Evolutionary conservation across 371 early-diverging fungal genomes (phyloP).

Genomic region (Mucor indicus): DNA sequence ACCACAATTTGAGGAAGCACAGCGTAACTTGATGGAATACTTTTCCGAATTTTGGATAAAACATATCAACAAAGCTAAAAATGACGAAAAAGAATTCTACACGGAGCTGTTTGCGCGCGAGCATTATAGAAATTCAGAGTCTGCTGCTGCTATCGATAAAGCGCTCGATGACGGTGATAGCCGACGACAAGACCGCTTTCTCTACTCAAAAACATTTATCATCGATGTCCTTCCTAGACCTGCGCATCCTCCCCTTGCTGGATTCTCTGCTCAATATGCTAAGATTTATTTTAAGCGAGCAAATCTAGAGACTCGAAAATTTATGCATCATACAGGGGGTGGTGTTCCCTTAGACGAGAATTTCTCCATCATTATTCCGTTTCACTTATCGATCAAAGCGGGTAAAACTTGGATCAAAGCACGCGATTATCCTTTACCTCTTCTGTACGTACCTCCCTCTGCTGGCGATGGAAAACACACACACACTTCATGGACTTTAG

Average conservation of each 20-base stretch:
- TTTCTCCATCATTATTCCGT: slow-evolving; percentile 53
- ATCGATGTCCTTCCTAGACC: slow-evolving; percentile 14
- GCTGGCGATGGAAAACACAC: background rate
- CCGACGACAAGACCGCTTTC: background rate
- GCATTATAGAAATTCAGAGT: slow-evolving; percentile 7
- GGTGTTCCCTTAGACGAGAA: slow-evolving; percentile 41
- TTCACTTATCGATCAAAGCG: slow-evolving; percentile 34
- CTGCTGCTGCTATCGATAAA: background rate
- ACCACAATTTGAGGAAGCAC: slow-evolving; percentile 7
- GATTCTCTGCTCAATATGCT: slow-evolving; percentile 22
- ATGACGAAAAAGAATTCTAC: slow-evolving; percentile 9
- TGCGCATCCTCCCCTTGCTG: slow-evolving; percentile 33
- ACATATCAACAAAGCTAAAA: slow-evolving; percentile 32
- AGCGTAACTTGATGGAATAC: slow-evolving; percentile 1
- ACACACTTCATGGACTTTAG: slow-evolving; percentile 20
- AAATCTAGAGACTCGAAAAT: slow-evolving; percentile 40
- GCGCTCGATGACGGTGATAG: slow-evolving; percentile 5
- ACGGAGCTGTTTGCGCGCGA: background rate
- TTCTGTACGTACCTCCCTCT: slow-evolving; percentile 44
- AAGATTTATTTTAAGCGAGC: slow-evolving; percentile 28
- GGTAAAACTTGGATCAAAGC: slow-evolving; percentile 36
- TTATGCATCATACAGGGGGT: slow-evolving; percentile 52
- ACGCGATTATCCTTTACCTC: slow-evolving; percentile 55
- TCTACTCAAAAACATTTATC: background rate
- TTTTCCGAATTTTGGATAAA: slow-evolving; percentile 36